Evolutionary conservation across 163 green algal genomes (phyloP).

Genomic region (Volvox carteri): DNA sequence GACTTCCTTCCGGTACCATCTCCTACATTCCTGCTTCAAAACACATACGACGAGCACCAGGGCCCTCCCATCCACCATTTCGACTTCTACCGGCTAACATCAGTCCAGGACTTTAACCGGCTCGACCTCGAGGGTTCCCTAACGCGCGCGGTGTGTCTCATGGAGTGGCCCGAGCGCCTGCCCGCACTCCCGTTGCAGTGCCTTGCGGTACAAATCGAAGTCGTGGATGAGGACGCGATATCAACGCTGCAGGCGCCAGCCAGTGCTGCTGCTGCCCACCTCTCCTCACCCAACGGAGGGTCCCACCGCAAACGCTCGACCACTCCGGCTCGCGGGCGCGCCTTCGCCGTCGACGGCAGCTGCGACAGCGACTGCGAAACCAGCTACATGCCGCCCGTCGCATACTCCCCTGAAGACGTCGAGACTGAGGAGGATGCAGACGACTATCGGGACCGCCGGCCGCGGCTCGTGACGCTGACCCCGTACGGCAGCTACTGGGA

Average conservation of each 20-base stretch:
- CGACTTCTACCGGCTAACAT: slow-evolving; percentile 89
- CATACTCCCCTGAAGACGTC: neutral
- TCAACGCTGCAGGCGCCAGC: neutral
- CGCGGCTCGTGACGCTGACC: slow-evolving; percentile 25
- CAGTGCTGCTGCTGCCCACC: neutral
- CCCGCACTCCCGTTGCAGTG: slow-evolving; percentile 45
- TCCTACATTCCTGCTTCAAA: slow-evolving; percentile 92
- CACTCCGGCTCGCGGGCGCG: neutral
- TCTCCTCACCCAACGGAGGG: too few species aligned
- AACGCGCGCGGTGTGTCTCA: slow-evolving; percentile 74
- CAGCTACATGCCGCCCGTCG: neutral
- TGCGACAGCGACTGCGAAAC: slow-evolving; percentile 43
- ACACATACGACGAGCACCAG: slow-evolving; percentile 84
- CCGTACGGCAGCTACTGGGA: slow-evolving; percentile 50
- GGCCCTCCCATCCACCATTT: slow-evolving; percentile 87
- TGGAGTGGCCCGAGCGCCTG: slow-evolving; percentile 92
- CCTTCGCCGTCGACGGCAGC: slow-evolving; percentile 11
- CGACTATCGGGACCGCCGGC: slow-evolving; percentile 34
- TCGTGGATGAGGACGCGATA: slow-evolving; percentile 17
- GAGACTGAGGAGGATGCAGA: slow-evolving; percentile 31
- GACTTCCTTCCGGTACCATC: slow-evolving; percentile 83
- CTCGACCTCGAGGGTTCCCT: slow-evolving; percentile 79
- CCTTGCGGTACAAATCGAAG: slow-evolving; percentile 61
- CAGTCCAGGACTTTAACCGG: slow-evolving; percentile 67
- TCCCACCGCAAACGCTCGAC: neutral